Percentiles rank a stretch among this genome's conserved stretches.
These are phyloP conservation scores for Neonectria punicea DNA, from an alignment of 2,329 filamentous ascomycete genomes.

Conservation along the genomic window DNA sequence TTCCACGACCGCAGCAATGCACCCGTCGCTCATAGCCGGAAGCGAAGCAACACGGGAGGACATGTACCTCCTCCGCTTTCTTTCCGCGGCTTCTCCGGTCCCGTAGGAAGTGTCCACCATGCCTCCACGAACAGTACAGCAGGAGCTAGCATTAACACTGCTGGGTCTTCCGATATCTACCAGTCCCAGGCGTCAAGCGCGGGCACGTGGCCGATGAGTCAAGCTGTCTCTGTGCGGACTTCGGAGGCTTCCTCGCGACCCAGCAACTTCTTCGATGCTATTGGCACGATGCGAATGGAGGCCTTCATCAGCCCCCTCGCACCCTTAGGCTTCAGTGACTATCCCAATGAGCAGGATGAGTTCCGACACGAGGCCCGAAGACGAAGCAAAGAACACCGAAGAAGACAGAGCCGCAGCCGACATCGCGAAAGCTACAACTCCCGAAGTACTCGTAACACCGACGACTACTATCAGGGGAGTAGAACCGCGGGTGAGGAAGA, in stretches of 20 bases:
- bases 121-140: constrained; percentile 67
- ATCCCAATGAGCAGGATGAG: constrained; percentile 62
- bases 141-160: constrained; percentile 66
- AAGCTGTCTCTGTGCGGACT: constrained; percentile 59
- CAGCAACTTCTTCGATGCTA: constrained; percentile 82
- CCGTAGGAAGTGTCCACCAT: constrained; percentile 54
- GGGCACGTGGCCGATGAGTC: constrained; percentile 58
- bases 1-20: constrained; percentile 66
- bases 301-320: constrained; percentile 83
- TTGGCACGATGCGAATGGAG: constrained; percentile 95
- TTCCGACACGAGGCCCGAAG: constrained; percentile 58
- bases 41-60: constrained; percentile 89
- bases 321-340: constrained; percentile 58
- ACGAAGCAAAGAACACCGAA: constrained; percentile 65
- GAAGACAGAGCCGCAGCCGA: constrained; percentile 64
- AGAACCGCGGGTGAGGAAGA: constrained; percentile 64
- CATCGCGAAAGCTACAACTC: constrained; percentile 63
- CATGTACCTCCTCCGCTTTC: constrained; percentile 75
- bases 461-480: constrained; percentile 61
- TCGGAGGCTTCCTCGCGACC: constrained; percentile 65
- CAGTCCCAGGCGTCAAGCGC: constrained; percentile 62
- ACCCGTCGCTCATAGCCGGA: constrained; percentile 74
- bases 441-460: constrained; percentile 56
- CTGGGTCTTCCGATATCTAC: constrained; percentile 70
- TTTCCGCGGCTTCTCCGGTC: constrained; percentile 81